Evolutionary conservation across 805 yeast genomes (phyloP), one percentile per base, ranked within the genome.

Genomic region (Wilhelminamyces savonicus): DNA sequence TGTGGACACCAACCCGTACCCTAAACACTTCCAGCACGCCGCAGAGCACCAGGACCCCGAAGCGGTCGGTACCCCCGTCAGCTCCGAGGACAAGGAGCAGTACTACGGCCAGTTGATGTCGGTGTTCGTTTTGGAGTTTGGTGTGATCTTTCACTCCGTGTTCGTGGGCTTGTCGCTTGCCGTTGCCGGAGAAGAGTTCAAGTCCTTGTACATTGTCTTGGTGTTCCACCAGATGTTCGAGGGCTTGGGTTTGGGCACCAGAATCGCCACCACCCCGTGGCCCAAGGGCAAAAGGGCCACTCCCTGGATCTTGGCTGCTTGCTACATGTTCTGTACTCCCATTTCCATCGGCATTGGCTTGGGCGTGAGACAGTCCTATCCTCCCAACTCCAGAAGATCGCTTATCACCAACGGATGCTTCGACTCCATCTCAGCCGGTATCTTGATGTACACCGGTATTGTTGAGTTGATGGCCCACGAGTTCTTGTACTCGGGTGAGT

Each of bases 151-250:
- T 65, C 95, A 85, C 56, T 85, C 94, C 3, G 73, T 85, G 3
- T 82, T 85, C 46, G 71, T 85, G 33, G 95, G 95, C 16, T 62
- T 85, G 29, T 69, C 92, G 0, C 62, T 84, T 26, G 83, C 92
- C 2, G 82, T 82, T 12, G 65, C 92, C 4, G 92, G 88, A 28
- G 80, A 74, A 2, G 90, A 81, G 50, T 84, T 83, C 49, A 71
- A 63, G 35, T 71, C 83, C 5, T 60, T 84, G 28, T 83, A 80
- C 53, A 69, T 80, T 38, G 95, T 81, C n/a, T 38, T 63, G 25
- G 72, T 78, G 4, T 76, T 75, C 66, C 87, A 85, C 52, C 95
- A 84, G 56, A 66, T 78, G 64, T 84, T 84, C 48, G 95, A 84
- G 59, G 95, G 94, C 28, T 65, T 85, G 28, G 95, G 94, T 35